These are phyloP conservation scores for Seiridium cupressi DNA, from an alignment of 2,329 filamentous ascomycete genomes.

Conservation along the genomic window DNA sequence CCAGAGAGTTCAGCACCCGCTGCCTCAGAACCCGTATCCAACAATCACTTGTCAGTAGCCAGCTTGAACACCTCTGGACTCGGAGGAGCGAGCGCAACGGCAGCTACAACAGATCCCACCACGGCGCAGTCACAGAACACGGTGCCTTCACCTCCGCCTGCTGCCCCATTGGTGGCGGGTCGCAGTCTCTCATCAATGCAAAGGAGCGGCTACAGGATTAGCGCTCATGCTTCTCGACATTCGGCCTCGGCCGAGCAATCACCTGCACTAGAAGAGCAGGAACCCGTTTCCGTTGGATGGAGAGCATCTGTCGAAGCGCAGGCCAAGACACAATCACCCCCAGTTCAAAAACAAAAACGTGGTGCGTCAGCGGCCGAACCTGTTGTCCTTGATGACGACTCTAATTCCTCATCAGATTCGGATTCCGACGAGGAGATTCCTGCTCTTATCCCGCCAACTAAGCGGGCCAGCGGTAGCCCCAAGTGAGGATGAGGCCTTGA, in stretches of 20 bases:
- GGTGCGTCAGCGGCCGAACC: slow-evolving; percentile 21
- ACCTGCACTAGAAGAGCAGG: slow-evolving; percentile 9
- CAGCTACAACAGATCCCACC: slow-evolving; percentile 17
- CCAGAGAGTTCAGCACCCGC: background rate
- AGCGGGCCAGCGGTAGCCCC: slow-evolving; percentile 5
- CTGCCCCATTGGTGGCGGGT: slow-evolving; percentile 6
- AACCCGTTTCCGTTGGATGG: slow-evolving; percentile 3
- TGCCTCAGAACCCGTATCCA: slow-evolving; percentile 7
- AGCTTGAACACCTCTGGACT: slow-evolving; percentile 23
- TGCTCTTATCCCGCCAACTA: slow-evolving; percentile 17
- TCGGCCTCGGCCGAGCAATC: slow-evolving; percentile 1
- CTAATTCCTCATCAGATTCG: slow-evolving; percentile 10
- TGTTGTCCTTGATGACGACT: slow-evolving; percentile 22
- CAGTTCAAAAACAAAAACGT: slow-evolving; percentile 7
- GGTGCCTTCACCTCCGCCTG: background rate
- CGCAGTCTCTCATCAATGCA: slow-evolving; percentile 25
- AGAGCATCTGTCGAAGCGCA: background rate
- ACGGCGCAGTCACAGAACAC: background rate
- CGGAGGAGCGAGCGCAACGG: slow-evolving; percentile 22
- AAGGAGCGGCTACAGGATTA: slow-evolving; percentile 27
- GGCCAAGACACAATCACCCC: background rate
- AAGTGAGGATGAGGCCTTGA: background rate
- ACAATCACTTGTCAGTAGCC: slow-evolving; percentile 20
- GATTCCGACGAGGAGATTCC: slow-evolving; percentile 27
- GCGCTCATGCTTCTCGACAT: slow-evolving; percentile 19